These are phyloP conservation scores for Mrakia hoshinonis DNA, from an alignment of 768 basidiomycete species.

Conservation along the genomic window DNA sequence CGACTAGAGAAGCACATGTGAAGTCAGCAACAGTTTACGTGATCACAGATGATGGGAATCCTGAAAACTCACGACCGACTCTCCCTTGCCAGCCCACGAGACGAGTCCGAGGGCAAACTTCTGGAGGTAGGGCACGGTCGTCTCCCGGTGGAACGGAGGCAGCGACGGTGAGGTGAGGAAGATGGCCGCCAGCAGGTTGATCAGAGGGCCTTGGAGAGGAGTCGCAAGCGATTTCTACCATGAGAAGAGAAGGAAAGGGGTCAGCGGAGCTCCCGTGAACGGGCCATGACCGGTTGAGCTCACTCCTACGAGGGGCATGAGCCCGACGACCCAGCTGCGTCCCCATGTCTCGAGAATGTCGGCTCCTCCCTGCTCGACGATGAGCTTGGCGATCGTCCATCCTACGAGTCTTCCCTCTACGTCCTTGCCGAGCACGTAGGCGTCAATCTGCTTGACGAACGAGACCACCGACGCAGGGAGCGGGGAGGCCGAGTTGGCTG, in stretches of 20 bases:
- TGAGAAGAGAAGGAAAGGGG: slow-evolving; percentile 53
- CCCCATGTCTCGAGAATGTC: slow-evolving; percentile 17
- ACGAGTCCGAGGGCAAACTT: slow-evolving; percentile 60
- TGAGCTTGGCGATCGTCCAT: slow-evolving; percentile 13
- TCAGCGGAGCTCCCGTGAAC: slow-evolving; percentile 48
- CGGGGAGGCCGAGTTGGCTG: not conserved
- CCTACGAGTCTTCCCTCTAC: slow-evolving; percentile 20
- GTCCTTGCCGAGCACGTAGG: slow-evolving; percentile 23
- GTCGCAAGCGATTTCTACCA: slow-evolving; percentile 48
- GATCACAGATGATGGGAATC: slow-evolving; percentile 39
- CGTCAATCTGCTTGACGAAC: slow-evolving; percentile 21
- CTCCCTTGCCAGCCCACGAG: slow-evolving; percentile 49
- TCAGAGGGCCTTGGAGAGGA: slow-evolving; percentile 30
- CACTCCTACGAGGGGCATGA: slow-evolving; percentile 23
- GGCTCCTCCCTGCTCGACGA: slow-evolving; percentile 20
- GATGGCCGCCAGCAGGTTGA: slow-evolving; percentile 57
- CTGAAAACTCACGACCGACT: slow-evolving; percentile 45
- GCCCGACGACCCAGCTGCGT: slow-evolving; percentile 14
- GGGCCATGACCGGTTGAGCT: slow-evolving; percentile 40
- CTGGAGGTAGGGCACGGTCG: slow-evolving; percentile 59
- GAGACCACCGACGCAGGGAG: not conserved
- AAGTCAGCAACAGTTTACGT: not conserved
- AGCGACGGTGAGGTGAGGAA: slow-evolving; percentile 54
- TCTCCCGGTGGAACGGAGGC: slow-evolving; percentile 75
- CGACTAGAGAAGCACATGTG: slow-evolving; percentile 7